phyloP scores from a whole-genome alignment of 163 green algal genomes.

The Dunaliella salina region DNA sequence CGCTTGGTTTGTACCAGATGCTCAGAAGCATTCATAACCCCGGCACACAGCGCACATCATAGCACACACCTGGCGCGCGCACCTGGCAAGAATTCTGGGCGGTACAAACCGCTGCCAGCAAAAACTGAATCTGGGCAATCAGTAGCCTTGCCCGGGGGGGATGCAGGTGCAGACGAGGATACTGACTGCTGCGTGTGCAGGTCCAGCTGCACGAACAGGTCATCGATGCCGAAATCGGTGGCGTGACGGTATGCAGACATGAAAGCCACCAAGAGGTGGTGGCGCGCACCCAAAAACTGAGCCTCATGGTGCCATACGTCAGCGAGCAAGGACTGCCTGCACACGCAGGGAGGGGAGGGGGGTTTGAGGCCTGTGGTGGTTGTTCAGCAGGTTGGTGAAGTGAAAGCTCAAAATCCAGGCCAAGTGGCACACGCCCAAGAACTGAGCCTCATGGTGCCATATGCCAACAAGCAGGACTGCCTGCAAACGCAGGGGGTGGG shows the following conservation, averaged over 20 bases:
- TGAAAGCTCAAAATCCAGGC: too few species aligned
- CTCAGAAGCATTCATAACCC: too few species aligned
- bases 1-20: too few species aligned
- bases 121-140: not conserved
- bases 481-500: not conserved
- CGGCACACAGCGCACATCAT: too few species aligned
- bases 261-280: constrained; percentile 35
- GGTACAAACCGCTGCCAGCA: not conserved
- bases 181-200: not conserved
- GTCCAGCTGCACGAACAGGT: constrained; percentile 22
- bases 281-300: constrained; percentile 18
- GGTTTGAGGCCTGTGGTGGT: too few species aligned
- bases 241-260: constrained; percentile 37
- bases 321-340: constrained; percentile 20
- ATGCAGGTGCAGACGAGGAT: not conserved
- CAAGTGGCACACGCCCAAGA: not conserved
- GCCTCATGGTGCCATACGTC: constrained; percentile 40
- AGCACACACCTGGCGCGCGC: too few species aligned
- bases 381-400: too few species aligned
- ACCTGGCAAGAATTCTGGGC: not conserved
- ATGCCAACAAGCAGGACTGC: constrained; percentile 25
- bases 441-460: constrained; percentile 36
- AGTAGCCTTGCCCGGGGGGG: not conserved
- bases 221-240: constrained; percentile 28
- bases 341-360: not conserved